Evolutionary conservation across 208 protist species (phyloP).

Genomic region (Trypanosoma avium): DNA sequence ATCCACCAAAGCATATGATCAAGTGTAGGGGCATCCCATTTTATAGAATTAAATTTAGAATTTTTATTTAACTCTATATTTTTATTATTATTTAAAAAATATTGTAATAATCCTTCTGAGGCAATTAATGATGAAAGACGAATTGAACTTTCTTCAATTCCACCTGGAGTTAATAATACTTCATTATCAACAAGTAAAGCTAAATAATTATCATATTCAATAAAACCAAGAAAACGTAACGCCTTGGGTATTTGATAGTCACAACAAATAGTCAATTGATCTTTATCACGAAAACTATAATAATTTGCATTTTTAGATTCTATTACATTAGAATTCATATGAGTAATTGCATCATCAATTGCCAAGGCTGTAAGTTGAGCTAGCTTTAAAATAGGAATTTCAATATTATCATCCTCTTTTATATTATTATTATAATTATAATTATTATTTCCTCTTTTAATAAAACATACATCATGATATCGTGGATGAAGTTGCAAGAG

Average conservation of each 20-base stretch:
- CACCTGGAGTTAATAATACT: conserved; percentile 41
- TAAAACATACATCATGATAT: conserved; percentile 54
- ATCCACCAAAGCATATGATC: conserved; percentile 83
- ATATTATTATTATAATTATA: neutral
- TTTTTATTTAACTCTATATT: neutral
- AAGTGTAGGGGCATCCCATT: conserved; percentile 29
- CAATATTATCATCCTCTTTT: neutral
- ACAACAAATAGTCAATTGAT: conserved; percentile 72
- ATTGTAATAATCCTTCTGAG: conserved; percentile 48
- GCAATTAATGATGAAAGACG: conserved; percentile 60
- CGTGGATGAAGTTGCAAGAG: conserved; percentile 61
- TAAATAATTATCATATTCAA: conserved; percentile 59
- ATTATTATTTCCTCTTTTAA: neutral
- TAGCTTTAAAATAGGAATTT: conserved; percentile 73
- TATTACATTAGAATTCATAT: neutral
- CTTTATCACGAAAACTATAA: conserved; percentile 46
- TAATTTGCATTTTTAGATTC: neutral
- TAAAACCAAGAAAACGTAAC: conserved; percentile 56
- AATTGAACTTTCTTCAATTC: conserved; percentile 64
- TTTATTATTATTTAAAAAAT: conserved; percentile 19
- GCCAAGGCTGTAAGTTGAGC: conserved; percentile 65
- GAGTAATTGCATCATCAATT: conserved; percentile 8
- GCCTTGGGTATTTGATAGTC: conserved; percentile 88
- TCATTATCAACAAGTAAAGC: conserved; percentile 42
- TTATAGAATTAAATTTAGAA: neutral